A percentile compares a stretch with the other conserved stretches of the same genome.
Conservation (phyloP, 73 alveolate genomes). For the Breviolum minutum region DNA sequence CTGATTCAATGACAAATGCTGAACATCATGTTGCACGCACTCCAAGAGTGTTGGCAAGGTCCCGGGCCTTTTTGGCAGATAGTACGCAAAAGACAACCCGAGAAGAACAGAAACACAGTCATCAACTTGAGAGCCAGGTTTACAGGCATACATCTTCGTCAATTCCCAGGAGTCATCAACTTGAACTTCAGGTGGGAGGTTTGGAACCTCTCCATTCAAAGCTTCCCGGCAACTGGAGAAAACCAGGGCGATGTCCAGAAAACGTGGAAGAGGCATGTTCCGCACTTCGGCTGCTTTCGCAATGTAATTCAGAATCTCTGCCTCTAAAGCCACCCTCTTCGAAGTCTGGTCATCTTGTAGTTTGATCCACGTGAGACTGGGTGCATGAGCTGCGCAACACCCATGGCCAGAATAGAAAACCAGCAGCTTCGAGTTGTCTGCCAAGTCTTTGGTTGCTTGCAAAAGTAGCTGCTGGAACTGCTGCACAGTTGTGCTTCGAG, state of each 20-base stretch:
- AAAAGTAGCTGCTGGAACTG: not conserved
- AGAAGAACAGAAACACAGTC: not conserved
- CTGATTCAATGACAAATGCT: not conserved
- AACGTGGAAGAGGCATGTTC: too few species aligned
- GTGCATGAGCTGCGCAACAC: too few species aligned
- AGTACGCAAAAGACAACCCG: conserved; percentile 18
- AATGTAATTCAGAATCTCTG: not conserved
- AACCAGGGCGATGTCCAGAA: not conserved
- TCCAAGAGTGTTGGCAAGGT: not conserved
- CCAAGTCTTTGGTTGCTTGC: not conserved
- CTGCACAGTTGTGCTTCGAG: not conserved
- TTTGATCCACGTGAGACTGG: too few species aligned
- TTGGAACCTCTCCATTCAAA: not conserved
- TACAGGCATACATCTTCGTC: conserved; percentile 4
- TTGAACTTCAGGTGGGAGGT: not conserved
- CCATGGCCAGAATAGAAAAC: conserved; percentile 48
- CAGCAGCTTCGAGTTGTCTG: conserved; percentile 19
- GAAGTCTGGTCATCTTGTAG: too few species aligned
- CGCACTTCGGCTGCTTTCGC: not conserved
- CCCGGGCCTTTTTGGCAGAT: not conserved
- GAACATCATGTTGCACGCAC: not conserved
- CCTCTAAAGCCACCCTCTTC: not conserved
- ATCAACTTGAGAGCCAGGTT: not conserved
- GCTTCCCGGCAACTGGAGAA: conserved; percentile 9
- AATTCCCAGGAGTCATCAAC: not conserved